phyloP scores from a whole-genome alignment of 2,329 filamentous ascomycete species.

The Xylariaceae sp. region DNA sequence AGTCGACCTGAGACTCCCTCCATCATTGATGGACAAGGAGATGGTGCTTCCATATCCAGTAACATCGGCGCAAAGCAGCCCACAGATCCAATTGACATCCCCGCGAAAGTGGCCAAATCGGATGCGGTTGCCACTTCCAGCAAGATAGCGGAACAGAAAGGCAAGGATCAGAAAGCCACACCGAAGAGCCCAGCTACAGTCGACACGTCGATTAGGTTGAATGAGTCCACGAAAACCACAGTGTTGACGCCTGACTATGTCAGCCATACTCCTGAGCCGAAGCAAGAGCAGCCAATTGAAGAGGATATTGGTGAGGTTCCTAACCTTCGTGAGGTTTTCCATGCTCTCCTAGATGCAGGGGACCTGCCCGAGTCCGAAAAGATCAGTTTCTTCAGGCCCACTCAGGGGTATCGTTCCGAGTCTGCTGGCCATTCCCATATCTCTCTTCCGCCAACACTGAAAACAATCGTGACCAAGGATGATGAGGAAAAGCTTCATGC shows the following conservation, averaged over 20 bases:
- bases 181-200: constrained; percentile 23
- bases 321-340: constrained; percentile 32
- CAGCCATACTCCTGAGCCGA: constrained; percentile 21
- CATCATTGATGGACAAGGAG: constrained; percentile 25
- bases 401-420: constrained; percentile 31
- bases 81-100: constrained; percentile 14
- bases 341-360: constrained; percentile 31
- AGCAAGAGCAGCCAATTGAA: constrained; percentile 23
- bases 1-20: constrained; percentile 27
- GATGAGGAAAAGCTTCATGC: constrained; percentile 52
- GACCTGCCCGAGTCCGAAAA: constrained; percentile 30
- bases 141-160: constrained; percentile 14
- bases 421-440: constrained; percentile 22
- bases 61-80: constrained; percentile 22
- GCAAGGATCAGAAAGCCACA: constrained; percentile 20
- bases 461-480: constrained; percentile 46
- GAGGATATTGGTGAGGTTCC: constrained; percentile 29
- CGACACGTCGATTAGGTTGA: constrained; percentile 28
- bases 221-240: constrained; percentile 32
- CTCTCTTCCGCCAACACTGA: constrained; percentile 34
- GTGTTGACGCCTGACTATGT: constrained; percentile 32
- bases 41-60: constrained; percentile 19
- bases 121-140: constrained; percentile 2
- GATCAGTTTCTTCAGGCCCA: constrained; percentile 37
- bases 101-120: constrained; percentile 13